Conservation (phyloP, 176 grass and related monocot species). For the Dendrocalamus sinicus region DNA sequence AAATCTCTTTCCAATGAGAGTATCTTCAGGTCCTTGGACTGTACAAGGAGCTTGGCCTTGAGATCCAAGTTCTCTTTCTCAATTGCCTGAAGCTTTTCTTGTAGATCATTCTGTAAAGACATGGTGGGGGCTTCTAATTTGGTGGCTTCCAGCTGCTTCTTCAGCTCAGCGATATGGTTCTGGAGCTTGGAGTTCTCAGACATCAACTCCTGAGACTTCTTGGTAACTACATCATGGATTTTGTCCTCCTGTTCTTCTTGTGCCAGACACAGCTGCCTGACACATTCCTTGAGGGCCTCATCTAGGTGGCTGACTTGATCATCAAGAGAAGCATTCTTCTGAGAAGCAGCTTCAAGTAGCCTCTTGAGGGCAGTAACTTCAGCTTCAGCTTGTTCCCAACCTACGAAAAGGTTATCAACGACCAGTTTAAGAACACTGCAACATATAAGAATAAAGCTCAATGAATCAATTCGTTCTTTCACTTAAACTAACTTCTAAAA, state of each 20-base stretch:
- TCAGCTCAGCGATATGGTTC: conserved; percentile 64
- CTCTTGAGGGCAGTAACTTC: conserved; percentile 74
- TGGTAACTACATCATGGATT: conserved; percentile 54
- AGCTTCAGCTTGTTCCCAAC: conserved; percentile 92
- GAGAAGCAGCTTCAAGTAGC: conserved; percentile 73
- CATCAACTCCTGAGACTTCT: conserved; percentile 51
- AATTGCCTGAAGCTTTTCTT: conserved; percentile 57
- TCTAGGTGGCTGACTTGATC: conserved; percentile 75
- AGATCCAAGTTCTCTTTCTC: conserved; percentile 84
- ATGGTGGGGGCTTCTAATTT: conserved; percentile 47
- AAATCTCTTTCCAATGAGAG: conserved; percentile 82
- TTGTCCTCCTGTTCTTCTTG: conserved; percentile 79
- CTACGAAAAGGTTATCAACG: conserved; percentile 47
- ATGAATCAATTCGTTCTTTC: not conserved
- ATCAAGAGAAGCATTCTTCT: conserved; percentile 80
- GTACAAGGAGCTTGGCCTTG: conserved; percentile 68
- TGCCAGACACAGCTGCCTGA: conserved; percentile 80
- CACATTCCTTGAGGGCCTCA: conserved; percentile 86
- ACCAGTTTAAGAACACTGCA: conserved; percentile 26
- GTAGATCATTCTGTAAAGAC: conserved; percentile 49
- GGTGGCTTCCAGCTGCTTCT: conserved; percentile 51
- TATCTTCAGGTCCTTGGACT: conserved; percentile 66
- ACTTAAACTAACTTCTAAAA: not conserved
- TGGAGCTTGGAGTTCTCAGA: conserved; percentile 59
- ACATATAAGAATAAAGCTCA: conserved; percentile 37